Base-by-base conservation (phyloP, 1,139 yeast species). In the Yamadazyma triangularis region DNA sequence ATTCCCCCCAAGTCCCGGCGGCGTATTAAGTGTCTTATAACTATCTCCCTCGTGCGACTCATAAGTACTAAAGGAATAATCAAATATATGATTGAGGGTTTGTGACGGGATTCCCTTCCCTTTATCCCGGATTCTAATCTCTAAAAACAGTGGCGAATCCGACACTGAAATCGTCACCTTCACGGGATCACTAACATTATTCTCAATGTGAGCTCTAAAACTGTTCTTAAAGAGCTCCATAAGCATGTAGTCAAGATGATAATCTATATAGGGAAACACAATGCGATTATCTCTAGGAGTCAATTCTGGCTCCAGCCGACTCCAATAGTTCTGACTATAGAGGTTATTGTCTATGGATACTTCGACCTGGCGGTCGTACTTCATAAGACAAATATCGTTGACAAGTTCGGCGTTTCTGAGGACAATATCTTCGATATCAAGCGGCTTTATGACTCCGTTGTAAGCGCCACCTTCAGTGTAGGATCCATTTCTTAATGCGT, bases 141-240 rank as follows among this genome's bases (percentile, higher is more conserved):
- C 85, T 38, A 83, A 52, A 23, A 47, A 48, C 30, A 58, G 34
- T 2, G 69, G 66, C 10, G 47, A 35, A 50, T 68, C 58, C 2
- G 79, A 71, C 8, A 74, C 69, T 13, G 84, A 76, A 4, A 89
- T 70, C 1, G 94, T 78, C 3, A 83, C 72, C 32, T 73, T 65
- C 1, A 89, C 76, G 1, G 95, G 93, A 12, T 66, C 70, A 1
- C 60, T 56, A 4, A 73, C 66, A 1, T 61, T 56, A 38, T 77
- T 79, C 49, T 86, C 96, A 29, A 88, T 79, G 30, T 85, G 88
- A 0, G 97, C 93, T 33, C 96, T 61, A 41, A 83, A 79, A 2
- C 95, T 74, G 53, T 89, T 89, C 53, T 89, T 89, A 46, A 89
- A 66, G n/a, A 89, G 56, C 56, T 89, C 98, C 14, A 85, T 85